A percentile compares a stretch with the other conserved stretches of the same genome.
These are phyloP conservation scores for Stramenopiles sp. DNA, from an alignment of 352 stramenopile species.

Conservation along the genomic window DNA sequence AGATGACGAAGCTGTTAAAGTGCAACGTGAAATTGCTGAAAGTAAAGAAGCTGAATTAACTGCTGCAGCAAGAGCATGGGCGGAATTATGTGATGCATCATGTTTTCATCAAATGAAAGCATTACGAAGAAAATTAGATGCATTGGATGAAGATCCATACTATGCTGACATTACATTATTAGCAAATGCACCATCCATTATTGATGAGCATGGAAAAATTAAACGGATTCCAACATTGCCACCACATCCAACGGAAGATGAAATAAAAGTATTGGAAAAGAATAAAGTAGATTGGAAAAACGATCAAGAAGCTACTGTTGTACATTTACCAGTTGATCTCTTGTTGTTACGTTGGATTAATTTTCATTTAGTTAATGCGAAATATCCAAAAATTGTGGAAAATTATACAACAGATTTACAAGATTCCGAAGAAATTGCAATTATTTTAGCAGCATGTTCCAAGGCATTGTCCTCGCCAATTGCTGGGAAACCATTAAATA, in stretches of 20 bases:
- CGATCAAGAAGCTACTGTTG: slow-evolving; percentile 1
- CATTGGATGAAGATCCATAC: neutral
- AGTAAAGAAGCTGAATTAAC: slow-evolving; percentile 2
- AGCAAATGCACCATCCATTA: neutral
- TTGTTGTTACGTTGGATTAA: neutral
- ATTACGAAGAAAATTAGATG: neutral
- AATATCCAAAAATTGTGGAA: slow-evolving; percentile 9
- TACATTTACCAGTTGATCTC: neutral
- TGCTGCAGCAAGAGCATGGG: neutral
- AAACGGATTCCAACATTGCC: neutral
- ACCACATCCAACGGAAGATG: neutral
- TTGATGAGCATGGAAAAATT: neutral
- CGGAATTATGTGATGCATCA: neutral
- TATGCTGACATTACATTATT: neutral
- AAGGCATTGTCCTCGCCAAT: neutral
- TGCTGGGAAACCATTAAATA: neutral
- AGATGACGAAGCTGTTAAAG: neutral
- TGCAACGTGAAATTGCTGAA: slow-evolving; percentile 3
- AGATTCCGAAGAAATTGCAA: slow-evolving; percentile 3
- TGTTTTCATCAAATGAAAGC: slow-evolving; percentile 4
- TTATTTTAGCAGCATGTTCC: neutral
- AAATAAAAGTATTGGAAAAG: neutral
- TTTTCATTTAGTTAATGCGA: neutral
- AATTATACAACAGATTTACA: neutral
- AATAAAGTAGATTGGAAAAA: slow-evolving; percentile 4